Conservation (phyloP, 106 monocot species). For the Dactylorhiza incarnata region DNA sequence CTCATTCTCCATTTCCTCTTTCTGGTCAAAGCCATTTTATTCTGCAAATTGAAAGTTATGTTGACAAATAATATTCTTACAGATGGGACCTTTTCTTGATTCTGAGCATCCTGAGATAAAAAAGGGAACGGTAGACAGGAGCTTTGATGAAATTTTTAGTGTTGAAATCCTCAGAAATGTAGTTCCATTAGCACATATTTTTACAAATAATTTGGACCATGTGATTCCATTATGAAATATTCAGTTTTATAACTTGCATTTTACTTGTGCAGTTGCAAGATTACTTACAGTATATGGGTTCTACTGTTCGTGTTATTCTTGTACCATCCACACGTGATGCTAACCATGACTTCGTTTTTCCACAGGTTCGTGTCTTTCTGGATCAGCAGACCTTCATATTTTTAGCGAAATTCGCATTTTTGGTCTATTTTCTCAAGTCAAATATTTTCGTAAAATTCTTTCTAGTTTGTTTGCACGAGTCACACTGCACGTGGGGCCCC, state of each 20-base stretch:
- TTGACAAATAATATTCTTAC: constrained; percentile 6
- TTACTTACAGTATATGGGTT: constrained; percentile 65
- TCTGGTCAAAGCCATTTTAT: neutral
- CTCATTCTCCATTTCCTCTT: neutral
- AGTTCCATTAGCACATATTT: neutral
- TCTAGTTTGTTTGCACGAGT: neutral
- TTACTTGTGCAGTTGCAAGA: constrained; percentile 56
- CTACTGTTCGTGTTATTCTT: constrained; percentile 58
- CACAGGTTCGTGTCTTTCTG: constrained; percentile 56
- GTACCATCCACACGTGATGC: constrained; percentile 96
- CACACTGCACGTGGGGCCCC: too few species aligned
- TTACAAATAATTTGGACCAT: neutral
- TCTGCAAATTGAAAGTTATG: neutral
- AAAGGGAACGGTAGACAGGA: constrained; percentile 65
- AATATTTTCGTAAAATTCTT: neutral
- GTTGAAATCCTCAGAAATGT: constrained; percentile 74
- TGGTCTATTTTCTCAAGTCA: neutral
- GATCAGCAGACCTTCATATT: neutral
- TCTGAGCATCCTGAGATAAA: constrained; percentile 90
- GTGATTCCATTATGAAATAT: neutral
- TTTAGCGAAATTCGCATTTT: neutral
- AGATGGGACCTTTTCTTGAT: constrained; percentile 98
- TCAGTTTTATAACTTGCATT: neutral
- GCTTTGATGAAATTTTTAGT: constrained; percentile 78
- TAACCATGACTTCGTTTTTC: constrained; percentile 81